Conservation (phyloP, 495 filamentous ascomycete species). For the Aspergillus indologenus region DNA sequence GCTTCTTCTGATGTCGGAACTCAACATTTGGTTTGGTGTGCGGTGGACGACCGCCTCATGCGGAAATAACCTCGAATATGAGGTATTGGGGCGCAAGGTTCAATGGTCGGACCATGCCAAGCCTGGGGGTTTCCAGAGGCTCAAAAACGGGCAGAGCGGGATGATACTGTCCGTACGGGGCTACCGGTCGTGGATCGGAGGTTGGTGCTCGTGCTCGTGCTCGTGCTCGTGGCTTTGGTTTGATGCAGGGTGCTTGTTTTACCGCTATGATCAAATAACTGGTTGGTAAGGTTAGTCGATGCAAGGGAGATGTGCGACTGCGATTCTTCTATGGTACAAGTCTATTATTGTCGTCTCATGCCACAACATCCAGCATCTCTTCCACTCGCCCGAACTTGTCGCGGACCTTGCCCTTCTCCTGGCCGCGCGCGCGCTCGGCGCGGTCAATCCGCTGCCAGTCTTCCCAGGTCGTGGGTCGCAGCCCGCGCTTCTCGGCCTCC, state of each 20-base stretch:
- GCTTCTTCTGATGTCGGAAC: too few relatives aligned
- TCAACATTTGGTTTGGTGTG: too few relatives aligned
- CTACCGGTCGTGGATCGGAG: too few relatives aligned
- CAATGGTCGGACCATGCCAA: not conserved
- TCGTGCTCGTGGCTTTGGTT: not conserved
- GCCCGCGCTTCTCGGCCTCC: conserved; percentile 49
- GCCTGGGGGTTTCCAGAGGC: not conserved
- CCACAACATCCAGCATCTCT: conserved; percentile 72
- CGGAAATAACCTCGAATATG: not conserved
- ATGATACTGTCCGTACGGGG: not conserved
- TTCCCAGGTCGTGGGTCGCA: conserved; percentile 61
- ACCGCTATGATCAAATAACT: too few relatives aligned
- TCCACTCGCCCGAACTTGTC: conserved; percentile 75
- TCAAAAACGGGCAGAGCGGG: not conserved
- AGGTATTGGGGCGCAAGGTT: not conserved
- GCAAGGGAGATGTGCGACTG: too few relatives aligned
- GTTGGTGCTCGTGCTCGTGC: too few relatives aligned
- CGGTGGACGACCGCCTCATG: too few relatives aligned
- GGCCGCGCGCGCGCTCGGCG: conserved; percentile 67
- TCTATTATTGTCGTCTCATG: conserved; percentile 12
- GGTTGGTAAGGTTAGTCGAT: too few relatives aligned
- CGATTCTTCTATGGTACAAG: conserved; percentile 8
- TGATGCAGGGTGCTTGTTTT: not conserved
- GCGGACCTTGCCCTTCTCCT: conserved; percentile 66
- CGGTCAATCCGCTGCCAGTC: conserved; percentile 86